Evolutionary conservation across 495 filamentous ascomycete genomes (phyloP).

Genomic region (Talaromyces nanjingensis): DNA sequence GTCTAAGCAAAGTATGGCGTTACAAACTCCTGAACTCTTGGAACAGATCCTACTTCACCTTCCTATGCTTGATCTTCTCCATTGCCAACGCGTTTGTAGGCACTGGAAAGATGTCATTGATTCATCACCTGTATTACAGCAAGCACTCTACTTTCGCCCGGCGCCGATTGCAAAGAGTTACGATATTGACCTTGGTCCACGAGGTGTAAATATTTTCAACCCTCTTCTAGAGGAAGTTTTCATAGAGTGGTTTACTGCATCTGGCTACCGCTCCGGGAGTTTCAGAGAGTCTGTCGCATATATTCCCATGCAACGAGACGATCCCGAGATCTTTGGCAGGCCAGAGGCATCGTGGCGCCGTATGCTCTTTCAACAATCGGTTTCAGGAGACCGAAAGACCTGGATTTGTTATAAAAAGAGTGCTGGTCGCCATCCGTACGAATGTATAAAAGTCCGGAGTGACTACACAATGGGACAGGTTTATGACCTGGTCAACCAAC

Average conservation of each 20-base stretch:
- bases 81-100: neutral
- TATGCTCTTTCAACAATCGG: neutral
- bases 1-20: neutral
- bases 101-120: neutral
- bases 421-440: neutral
- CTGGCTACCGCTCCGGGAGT: neutral
- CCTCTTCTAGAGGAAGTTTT: neutral
- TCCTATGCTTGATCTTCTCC: slow-evolving; percentile 2
- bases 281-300: neutral
- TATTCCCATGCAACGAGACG: neutral
- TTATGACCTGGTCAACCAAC: neutral
- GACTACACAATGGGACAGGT: neutral
- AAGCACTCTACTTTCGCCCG: neutral
- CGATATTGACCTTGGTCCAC: neutral
- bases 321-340: neutral
- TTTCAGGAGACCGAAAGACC: neutral
- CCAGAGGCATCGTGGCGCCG: slow-evolving; percentile 1
- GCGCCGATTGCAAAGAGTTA: neutral
- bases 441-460: neutral
- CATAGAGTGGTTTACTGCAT: neutral
- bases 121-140: neutral
- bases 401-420: neutral
- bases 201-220: neutral
- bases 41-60: neutral
- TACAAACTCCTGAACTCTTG: neutral